phyloP scores from a whole-genome alignment of 805 yeast genomes.

The Metschnikowia borealis region DNA sequence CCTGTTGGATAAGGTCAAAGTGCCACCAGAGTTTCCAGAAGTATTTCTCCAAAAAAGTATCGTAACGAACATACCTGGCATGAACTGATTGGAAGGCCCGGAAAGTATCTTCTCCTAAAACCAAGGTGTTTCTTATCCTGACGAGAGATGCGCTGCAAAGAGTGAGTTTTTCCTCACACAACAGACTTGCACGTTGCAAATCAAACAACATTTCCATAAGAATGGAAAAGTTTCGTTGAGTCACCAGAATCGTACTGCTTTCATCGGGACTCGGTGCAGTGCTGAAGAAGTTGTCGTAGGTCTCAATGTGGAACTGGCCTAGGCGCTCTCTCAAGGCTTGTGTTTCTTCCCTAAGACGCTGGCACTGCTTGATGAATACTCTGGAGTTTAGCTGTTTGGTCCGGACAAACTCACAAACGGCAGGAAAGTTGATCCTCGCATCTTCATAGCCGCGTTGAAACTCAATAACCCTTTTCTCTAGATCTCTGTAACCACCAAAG shows the following conservation, averaged over 20 bases:
- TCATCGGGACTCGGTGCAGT: background rate
- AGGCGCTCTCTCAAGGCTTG: background rate
- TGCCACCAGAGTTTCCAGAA: slow-evolving; percentile 8
- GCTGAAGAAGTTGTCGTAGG: background rate
- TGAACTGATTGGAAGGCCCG: slow-evolving; percentile 1
- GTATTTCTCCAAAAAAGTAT: slow-evolving; percentile 6
- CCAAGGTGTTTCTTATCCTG: background rate
- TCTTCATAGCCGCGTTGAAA: slow-evolving; percentile 5
- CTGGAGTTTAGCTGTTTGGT: slow-evolving; percentile 6
- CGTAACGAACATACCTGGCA: background rate
- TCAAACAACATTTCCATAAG: background rate
- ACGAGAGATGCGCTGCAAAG: background rate
- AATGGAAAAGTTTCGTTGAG: background rate
- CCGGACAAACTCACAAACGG: background rate
- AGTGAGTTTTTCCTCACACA: background rate
- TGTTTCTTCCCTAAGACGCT: background rate
- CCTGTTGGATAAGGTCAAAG: slow-evolving; percentile 5
- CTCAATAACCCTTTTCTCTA: slow-evolving; percentile 4
- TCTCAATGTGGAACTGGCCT: background rate
- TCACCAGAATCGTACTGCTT: background rate
- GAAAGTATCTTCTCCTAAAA: background rate
- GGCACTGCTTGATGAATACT: slow-evolving; percentile 7
- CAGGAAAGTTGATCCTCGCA: background rate
- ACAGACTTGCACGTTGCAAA: background rate
- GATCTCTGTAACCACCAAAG: background rate